Percentiles rank a stretch among this genome's conserved stretches.
phyloP scores from a whole-genome alignment of 345 rosid species.

The Crucihimalaya himalaica region DNA sequence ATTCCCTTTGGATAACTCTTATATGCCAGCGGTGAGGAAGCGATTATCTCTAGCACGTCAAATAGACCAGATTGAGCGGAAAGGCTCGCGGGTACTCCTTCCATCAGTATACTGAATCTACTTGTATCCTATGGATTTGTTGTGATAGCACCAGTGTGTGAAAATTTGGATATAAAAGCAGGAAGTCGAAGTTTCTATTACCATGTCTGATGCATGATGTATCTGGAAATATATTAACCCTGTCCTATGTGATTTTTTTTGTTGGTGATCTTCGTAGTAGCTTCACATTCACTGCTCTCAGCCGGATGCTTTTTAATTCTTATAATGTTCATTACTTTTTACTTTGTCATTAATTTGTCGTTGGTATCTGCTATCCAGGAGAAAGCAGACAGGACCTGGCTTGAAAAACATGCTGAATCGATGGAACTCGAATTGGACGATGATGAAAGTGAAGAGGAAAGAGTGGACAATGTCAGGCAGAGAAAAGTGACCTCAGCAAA shows the following conservation, averaged over 20 bases:
- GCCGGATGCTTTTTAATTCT: slow-evolving; percentile 19
- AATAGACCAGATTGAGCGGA: slow-evolving; percentile 72
- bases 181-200: neutral
- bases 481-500: slow-evolving; percentile 60
- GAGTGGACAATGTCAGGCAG: slow-evolving; percentile 61
- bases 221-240: neutral
- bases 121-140: neutral
- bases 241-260: neutral
- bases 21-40: slow-evolving; percentile 85
- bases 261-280: slow-evolving; percentile 3
- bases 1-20: slow-evolving; percentile 85
- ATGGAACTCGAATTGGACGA: slow-evolving; percentile 69
- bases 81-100: slow-evolving; percentile 73
- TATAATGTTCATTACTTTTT: neutral
- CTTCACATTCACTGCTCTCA: neutral
- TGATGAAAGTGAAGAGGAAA: slow-evolving; percentile 88
- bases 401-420: slow-evolving; percentile 78
- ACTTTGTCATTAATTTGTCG: slow-evolving; percentile 1
- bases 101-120: slow-evolving; percentile 9
- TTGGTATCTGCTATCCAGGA: slow-evolving; percentile 51
- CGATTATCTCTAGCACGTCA: slow-evolving; percentile 90
- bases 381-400: slow-evolving; percentile 79
- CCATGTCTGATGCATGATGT: neutral
- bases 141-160: neutral
- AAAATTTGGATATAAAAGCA: neutral